A percentile compares a stretch with the other conserved stretches of the same genome.
phyloP scores from a whole-genome alignment of 495 filamentous ascomycete species.

The Neohortaea acidophila region DNA sequence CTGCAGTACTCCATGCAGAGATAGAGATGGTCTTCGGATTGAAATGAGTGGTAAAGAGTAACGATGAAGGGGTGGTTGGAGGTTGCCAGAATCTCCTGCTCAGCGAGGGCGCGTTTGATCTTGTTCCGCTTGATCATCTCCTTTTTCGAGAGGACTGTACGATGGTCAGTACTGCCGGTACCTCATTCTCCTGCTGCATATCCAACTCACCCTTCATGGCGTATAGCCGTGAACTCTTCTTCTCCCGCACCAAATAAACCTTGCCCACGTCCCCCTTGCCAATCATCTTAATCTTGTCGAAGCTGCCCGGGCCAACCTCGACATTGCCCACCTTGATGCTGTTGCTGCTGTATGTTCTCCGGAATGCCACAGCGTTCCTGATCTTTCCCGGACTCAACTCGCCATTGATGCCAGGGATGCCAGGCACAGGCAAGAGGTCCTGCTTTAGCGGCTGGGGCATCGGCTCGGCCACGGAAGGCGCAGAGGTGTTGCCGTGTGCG shows the following conservation, averaged over 20 bases:
- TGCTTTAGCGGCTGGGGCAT: conserved; percentile 24
- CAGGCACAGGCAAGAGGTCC: conserved; percentile 31
- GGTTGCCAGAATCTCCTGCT: conserved; percentile 94
- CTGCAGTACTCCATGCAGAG: conserved; percentile 99
- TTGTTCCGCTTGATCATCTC: conserved; percentile 99
- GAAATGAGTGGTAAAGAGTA: conserved; percentile 94
- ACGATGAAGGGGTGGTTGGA: conserved; percentile 99
- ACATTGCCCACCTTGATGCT: conserved; percentile 97
- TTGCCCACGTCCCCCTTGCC: conserved; percentile 98
- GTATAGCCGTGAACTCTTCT: conserved; percentile 87
- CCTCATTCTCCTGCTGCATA: conserved; percentile 3
- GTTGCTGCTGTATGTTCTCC: conserved; percentile 95
- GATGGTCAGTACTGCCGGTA: conserved; percentile 28
- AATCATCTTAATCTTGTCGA: conserved; percentile 98
- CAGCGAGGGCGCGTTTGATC: conserved; percentile 94
- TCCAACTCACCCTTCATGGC: conserved; percentile 85
- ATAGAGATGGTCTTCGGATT: conserved; percentile 95
- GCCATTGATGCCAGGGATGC: conserved; percentile 28
- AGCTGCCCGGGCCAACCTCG: conserved; percentile 87
- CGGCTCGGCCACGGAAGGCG: conserved; percentile 42
- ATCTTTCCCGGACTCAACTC: conserved; percentile 39
- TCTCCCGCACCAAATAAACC: conserved; percentile 92
- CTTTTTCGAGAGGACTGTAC: conserved; percentile 91
- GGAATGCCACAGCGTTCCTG: conserved; percentile 52
- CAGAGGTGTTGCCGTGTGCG: conserved; percentile 38